Evolutionary conservation across 2,329 filamentous ascomycete species (phyloP).

Genomic region (Paracamarosporium sp.): DNA sequence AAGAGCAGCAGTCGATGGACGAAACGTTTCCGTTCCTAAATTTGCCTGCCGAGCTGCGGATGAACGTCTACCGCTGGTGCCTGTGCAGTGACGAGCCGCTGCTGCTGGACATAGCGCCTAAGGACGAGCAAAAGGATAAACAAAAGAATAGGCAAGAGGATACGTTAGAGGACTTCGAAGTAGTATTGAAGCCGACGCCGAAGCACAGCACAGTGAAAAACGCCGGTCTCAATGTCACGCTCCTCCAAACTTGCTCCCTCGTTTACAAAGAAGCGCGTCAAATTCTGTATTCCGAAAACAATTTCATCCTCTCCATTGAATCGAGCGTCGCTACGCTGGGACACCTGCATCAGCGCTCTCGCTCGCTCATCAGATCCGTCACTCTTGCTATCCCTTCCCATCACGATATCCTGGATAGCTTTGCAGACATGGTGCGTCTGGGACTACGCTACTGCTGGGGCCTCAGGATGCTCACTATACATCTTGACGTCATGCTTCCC

Average conservation of each 20-base stretch:
- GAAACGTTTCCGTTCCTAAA: conserved; percentile 48
- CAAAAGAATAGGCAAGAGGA: no score
- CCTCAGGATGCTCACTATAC: conserved; percentile 50
- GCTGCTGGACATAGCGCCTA: conserved; percentile 32
- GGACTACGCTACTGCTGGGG: conserved; percentile 55
- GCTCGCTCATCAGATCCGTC: conserved; percentile 52
- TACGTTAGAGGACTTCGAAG: no score
- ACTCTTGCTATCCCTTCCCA: conserved; percentile 53
- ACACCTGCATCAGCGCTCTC: conserved; percentile 51
- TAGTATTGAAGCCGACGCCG: neutral
- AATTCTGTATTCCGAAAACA: conserved; percentile 41
- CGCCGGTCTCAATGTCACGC: conserved; percentile 20
- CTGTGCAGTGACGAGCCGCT: conserved; percentile 38
- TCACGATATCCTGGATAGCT: conserved; percentile 55
- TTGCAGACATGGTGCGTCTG: conserved; percentile 54
- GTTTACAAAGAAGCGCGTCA: conserved; percentile 45
- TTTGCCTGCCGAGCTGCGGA: conserved; percentile 55
- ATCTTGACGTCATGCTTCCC: conserved; percentile 42
- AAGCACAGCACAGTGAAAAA: neutral
- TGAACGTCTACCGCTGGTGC: conserved; percentile 52
- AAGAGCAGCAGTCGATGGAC: conserved; percentile 20
- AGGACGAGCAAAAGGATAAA: conserved; percentile 14
- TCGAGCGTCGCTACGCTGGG: conserved; percentile 47
- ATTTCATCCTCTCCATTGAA: conserved; percentile 45
- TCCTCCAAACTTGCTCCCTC: conserved; percentile 49